Evolutionary conservation across 257 asterid species (phyloP).

Genomic region (Nicotiana attenuata): DNA sequence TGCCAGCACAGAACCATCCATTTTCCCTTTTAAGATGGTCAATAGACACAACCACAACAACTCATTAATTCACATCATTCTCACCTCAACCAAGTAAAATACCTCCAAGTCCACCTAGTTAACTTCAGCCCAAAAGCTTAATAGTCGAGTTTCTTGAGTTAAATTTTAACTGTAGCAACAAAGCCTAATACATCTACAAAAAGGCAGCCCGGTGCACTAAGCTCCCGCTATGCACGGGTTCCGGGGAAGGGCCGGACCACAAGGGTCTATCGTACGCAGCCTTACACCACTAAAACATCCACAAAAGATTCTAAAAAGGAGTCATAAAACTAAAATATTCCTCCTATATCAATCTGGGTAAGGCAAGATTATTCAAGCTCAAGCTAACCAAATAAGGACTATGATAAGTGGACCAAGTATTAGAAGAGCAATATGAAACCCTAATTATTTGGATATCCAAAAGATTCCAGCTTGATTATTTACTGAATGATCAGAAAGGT

Average conservation of each 20-base stretch:
- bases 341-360: neutral
- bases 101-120: neutral
- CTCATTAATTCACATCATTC: neutral
- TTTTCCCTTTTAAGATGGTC: neutral
- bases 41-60: neutral
- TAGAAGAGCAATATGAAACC: neutral
- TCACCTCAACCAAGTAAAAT: neutral
- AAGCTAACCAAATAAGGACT: neutral
- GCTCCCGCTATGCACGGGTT: too few species aligned
- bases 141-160: neutral
- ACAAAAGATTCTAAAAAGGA: neutral
- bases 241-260: too few species aligned
- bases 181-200: neutral
- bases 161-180: neutral
- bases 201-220: too few species aligned
- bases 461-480: too few species aligned
- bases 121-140: neutral
- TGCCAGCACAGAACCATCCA: neutral
- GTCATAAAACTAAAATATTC: neutral
- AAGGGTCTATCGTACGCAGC: too few species aligned
- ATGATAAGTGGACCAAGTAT: neutral
- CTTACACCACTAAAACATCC: too few species aligned
- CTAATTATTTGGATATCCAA: too few species aligned
- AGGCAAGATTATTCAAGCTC: neutral
- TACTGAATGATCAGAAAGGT: neutral